A percentile compares a stretch with the other conserved stretches of the same genome.
phyloP scores from a whole-genome alignment of 2,329 filamentous ascomycete species.

The Beauveria medogensis region DNA sequence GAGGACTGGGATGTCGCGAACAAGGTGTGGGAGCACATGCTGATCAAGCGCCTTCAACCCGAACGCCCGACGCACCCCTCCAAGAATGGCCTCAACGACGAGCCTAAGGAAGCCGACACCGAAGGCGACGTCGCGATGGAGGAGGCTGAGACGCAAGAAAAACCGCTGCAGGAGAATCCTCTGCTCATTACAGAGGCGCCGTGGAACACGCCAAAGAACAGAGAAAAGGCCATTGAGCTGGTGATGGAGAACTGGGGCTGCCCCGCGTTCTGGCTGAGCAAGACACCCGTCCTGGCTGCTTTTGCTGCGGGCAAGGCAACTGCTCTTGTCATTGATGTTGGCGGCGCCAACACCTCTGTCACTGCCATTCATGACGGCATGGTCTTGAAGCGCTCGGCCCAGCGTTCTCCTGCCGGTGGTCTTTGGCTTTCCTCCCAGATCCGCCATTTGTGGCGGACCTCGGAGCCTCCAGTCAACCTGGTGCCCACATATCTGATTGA shows the following conservation, averaged over 20 bases:
- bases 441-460: constrained; percentile 66
- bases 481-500: constrained; percentile 82
- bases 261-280: constrained; percentile 88
- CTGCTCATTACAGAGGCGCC: constrained; percentile 88
- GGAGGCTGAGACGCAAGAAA: constrained; percentile 51
- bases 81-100: constrained; percentile 73
- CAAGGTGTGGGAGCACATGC: constrained; percentile 85
- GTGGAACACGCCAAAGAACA: constrained; percentile 80
- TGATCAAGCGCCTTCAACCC: constrained; percentile 81
- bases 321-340: constrained; percentile 85
- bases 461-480: constrained; percentile 62
- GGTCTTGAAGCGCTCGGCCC: constrained; percentile 82
- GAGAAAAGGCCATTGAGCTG: constrained; percentile 92
- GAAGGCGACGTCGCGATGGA: constrained; percentile 56
- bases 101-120: constrained; percentile 48
- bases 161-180: constrained; percentile 80
- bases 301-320: constrained; percentile 92
- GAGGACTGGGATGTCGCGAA: constrained; percentile 94
- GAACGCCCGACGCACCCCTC: constrained; percentile 59
- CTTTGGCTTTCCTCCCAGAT: constrained; percentile 87
- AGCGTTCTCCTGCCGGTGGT: constrained; percentile 77
- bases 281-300: constrained; percentile 80
- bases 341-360: constrained; percentile 79
- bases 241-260: constrained; percentile 96
- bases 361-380: constrained; percentile 92